Base-by-base conservation (phyloP, 2,329 filamentous ascomycete genomes). In the Ophiosphaerella narmari region DNA sequence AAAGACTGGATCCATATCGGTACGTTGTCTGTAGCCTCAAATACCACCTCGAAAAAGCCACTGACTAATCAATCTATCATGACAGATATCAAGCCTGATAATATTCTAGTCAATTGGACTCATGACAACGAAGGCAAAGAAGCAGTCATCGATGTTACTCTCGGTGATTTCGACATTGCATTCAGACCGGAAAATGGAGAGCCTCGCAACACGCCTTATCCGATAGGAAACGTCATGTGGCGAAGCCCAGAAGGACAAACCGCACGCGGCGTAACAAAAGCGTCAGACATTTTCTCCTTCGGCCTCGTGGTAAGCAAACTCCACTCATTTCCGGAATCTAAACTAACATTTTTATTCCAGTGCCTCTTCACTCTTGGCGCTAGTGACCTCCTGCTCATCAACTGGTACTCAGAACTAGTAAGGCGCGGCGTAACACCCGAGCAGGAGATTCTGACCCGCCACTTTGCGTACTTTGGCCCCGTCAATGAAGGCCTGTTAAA, bases 41-140 rank as follows among this genome's bases (percentile, higher is more conserved):
- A 8, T 41, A 48, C 33, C 31, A 49, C 54, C 13, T 55, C 13
- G 18, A 58, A 43, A 54, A 21, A 31, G 2, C 8, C 50, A 2
- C 47, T 49, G 52, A 59, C 57, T 65, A 45, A 65, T 8, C 50
- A 55, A 63, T 54, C 21, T 45, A 42, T 42, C 34, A 58, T 52
- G 29, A 44, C 48, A 75, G 74, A 76, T 64, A 56, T 75, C n/a
- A 75, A 75, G 54, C 71, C 69, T 18, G 68, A 75, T 43, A 74
- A 75, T 48, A 67, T 75, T 41, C 55, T 75, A 8, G 48, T 75
- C 16, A 65, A 75, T 50, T 75, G 65, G 65, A 68, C 55, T 42
- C 50, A 46, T 49, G 67, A 74, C 46, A 49, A 63, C 47, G 55
- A 72, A 31, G 66, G 67, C 45, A 67, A 55, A 26, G 64, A 69